Conservation (phyloP, 305 asterid genomes). For the Salvia sclarea region DNA sequence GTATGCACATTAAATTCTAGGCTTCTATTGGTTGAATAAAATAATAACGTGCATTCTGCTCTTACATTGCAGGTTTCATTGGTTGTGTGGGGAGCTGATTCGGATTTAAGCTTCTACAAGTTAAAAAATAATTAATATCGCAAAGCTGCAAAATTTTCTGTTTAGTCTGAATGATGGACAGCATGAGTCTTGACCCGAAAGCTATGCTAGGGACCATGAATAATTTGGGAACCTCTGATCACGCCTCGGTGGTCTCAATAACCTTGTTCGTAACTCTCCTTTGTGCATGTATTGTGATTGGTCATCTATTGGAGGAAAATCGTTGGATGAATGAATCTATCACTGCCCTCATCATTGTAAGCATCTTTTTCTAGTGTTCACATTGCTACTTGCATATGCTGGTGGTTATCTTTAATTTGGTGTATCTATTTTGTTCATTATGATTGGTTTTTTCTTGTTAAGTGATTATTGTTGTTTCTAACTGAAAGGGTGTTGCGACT, state of each 20-base stretch:
- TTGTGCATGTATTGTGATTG: constrained; percentile 80
- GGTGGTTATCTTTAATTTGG: constrained; percentile 11
- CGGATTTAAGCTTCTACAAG: constrained; percentile 19
- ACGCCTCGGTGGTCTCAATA: constrained; percentile 69
- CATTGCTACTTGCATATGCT: constrained; percentile 23
- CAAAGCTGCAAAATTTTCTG: constrained; percentile 13
- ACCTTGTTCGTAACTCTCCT: constrained; percentile 77
- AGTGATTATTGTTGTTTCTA: constrained; percentile 20
- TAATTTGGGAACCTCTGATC: constrained; percentile 56
- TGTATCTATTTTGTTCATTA: constrained; percentile 11
- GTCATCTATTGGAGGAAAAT: constrained; percentile 89
- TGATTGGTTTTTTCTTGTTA: neutral
- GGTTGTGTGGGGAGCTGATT: constrained; percentile 25
- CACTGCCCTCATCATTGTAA: constrained; percentile 87
- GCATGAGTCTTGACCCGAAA: constrained; percentile 51
- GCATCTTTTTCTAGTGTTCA: constrained; percentile 32
- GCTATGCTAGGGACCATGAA: constrained; percentile 37
- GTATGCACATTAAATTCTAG: neutral
- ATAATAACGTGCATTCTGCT: constrained; percentile 14
- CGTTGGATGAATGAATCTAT: constrained; percentile 98
- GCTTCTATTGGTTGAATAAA: constrained; percentile 8
- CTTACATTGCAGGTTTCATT: constrained; percentile 34
- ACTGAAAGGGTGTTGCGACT: constrained; percentile 68
- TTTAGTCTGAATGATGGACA: constrained; percentile 20
- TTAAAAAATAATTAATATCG: neutral